Evolutionary conservation across 768 basidiomycete species (phyloP), one percentile per base, ranked within the genome.

Genomic region (Naganishia randhawae): DNA sequence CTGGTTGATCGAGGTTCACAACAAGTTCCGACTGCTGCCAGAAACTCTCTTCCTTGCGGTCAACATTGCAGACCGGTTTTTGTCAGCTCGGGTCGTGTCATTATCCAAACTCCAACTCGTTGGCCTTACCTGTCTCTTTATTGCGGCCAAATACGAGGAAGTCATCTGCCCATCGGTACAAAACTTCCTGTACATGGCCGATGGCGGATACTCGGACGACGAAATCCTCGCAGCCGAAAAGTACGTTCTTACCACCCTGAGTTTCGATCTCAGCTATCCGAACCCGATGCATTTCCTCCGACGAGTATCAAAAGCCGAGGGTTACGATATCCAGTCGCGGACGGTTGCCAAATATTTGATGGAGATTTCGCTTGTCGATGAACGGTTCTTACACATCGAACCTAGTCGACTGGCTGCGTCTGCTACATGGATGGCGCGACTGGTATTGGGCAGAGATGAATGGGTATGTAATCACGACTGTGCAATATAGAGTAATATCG

Each of bases 1-100:
- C 83, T 96, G 92, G 92, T 84, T 97, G 68, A 86, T 96, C 71
- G 90, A 93, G 80, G 88, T 94, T 17, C 94, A 96, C 77, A 84
- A 85, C 57, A 88, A 88, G 71, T 94, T 93, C 84, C 86, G 86
- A 65, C 84, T 96, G 33, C 83, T 90, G 11, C 90, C 90, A 17
- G 93, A 97, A 80, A 94, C 94, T 0, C 86, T 96, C 66, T 95
- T 94, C 82, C 85, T 95, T 67, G 87, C 87, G 74, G 83, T 87
- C 72, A 94, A 96, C 82, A 86, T 96, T 75, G 84, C 87, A 75
- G 86, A 87, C 77, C 85, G 86, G 53, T 86, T 87, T 82, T 83
- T 87, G 33, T 85, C 85, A 42, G 80, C 82, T 2, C 89, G 92
- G 14, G 85, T 86, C 55, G 87, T 93, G 70, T 88, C 90, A 0